Percentiles rank a stretch among this genome's conserved stretches.
phyloP scores from a whole-genome alignment of 805 yeast species.

The Nakazawaea molendinolei region DNA sequence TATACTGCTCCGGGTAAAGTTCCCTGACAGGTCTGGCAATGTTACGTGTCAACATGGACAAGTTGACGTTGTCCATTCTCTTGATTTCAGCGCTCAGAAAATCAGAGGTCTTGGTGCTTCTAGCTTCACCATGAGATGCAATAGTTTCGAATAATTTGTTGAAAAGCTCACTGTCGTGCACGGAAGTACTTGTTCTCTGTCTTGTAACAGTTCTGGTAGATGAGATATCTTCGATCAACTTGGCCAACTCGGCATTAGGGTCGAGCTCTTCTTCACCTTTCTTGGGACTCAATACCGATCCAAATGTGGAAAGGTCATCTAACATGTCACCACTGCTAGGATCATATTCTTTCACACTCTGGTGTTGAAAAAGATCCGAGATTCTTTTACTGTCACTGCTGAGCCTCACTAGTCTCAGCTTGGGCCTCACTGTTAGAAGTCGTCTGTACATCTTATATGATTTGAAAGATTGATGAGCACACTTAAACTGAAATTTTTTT shows the following conservation, averaged over 20 bases:
- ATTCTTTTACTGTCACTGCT: constrained; percentile 1
- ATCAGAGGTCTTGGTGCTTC: background rate
- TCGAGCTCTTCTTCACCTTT: background rate
- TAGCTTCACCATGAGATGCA: background rate
- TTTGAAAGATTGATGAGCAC: background rate
- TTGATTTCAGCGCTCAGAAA: background rate
- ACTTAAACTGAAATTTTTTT: background rate
- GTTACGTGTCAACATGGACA: constrained; percentile 2
- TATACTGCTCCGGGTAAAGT: background rate
- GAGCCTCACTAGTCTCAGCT: background rate
- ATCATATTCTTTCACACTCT: background rate
- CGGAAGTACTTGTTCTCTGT: constrained; percentile 1
- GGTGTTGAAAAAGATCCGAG: background rate
- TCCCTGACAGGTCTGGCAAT: background rate
- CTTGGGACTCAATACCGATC: constrained; percentile 2
- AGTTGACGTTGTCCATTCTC: constrained; percentile 1
- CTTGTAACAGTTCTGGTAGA: background rate
- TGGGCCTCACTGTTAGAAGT: background rate
- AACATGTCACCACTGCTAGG: too few species aligned
- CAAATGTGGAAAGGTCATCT: constrained; percentile 8
- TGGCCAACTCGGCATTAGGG: background rate
- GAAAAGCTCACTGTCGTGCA: constrained; percentile 8
- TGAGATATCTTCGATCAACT: constrained; percentile 5
- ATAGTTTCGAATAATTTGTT: constrained; percentile 4
- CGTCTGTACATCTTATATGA: constrained; percentile 1